phyloP scores from a whole-genome alignment of 1,284 basidiomycete genomes.

The Puccinia hordei region DNA sequence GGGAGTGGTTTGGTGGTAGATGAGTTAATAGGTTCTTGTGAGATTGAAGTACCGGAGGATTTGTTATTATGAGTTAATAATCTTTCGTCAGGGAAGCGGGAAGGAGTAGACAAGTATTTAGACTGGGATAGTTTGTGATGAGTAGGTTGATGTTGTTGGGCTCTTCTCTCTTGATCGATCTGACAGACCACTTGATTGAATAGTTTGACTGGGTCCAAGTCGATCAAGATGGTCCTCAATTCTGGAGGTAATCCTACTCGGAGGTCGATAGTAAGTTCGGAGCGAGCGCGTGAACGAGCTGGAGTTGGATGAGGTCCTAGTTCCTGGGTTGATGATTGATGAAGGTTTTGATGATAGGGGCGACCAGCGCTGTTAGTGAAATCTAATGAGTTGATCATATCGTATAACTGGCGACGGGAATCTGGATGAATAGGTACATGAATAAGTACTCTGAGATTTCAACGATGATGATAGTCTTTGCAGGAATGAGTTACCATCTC shows the following conservation, averaged over 20 bases:
- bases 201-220: constrained; percentile 9
- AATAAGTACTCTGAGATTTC: neutral
- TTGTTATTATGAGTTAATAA: neutral
- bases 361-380: neutral
- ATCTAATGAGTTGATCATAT: constrained; percentile 12
- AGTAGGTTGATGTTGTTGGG: neutral
- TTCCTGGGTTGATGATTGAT: neutral
- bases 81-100: neutral
- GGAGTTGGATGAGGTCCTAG: neutral
- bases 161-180: constrained; percentile 21
- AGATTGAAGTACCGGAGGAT: too few relatives aligned
- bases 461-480: neutral
- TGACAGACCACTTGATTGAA: constrained; percentile 24
- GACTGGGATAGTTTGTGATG: neutral
- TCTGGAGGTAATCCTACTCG: constrained; percentile 2
- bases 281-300: neutral
- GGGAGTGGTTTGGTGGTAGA: neutral
- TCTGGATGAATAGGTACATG: neutral
- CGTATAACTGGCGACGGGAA: constrained; percentile 5
- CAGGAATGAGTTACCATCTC: neutral
- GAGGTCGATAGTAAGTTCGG: constrained; percentile 17
- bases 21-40: too few relatives aligned
- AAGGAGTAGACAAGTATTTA: constrained; percentile 10
- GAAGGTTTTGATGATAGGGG: neutral
- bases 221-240: neutral